These are phyloP conservation scores for Centrapalus pauciflorus DNA, from an alignment of 129 eudicot genomes.

Conservation along the genomic window DNA sequence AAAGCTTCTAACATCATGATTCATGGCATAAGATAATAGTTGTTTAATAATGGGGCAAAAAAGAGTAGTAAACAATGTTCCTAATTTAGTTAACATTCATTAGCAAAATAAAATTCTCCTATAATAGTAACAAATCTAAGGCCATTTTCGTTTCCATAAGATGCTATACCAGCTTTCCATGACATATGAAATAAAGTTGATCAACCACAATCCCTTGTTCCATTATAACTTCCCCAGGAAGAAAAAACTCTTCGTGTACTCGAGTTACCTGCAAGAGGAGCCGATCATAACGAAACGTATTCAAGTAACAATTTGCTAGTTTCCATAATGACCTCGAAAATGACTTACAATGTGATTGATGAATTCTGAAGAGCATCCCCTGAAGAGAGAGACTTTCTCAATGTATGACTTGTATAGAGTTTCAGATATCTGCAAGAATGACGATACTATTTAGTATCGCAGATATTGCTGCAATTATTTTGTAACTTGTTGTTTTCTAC, in stretches of 20 bases:
- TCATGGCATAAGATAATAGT: neutral
- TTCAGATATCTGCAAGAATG: constrained; percentile 69
- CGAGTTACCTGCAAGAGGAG: constrained; percentile 50
- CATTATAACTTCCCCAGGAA: constrained; percentile 89
- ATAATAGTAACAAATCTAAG: neutral
- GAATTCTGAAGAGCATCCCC: constrained; percentile 77
- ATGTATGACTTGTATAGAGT: constrained; percentile 52
- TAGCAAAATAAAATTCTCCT: no score
- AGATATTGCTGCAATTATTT: neutral
- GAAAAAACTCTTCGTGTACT: constrained; percentile 92
- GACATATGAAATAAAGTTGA: constrained; percentile 83
- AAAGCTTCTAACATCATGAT: neutral
- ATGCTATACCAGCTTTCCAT: constrained; percentile 71
- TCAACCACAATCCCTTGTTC: constrained; percentile 87
- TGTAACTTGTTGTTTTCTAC: neutral
- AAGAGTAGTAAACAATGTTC: no score
- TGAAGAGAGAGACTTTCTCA: constrained; percentile 66
- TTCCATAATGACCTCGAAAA: neutral
- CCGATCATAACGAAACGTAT: neutral
- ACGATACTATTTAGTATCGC: neutral
- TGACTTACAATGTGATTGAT: constrained; percentile 76
- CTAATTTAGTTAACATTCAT: no score
- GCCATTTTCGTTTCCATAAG: neutral
- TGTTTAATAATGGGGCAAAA: no score
- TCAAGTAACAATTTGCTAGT: neutral